Evolutionary conservation across 2,329 filamentous ascomycete genomes (phyloP).

Genomic region (Trichoderma sp.): DNA sequence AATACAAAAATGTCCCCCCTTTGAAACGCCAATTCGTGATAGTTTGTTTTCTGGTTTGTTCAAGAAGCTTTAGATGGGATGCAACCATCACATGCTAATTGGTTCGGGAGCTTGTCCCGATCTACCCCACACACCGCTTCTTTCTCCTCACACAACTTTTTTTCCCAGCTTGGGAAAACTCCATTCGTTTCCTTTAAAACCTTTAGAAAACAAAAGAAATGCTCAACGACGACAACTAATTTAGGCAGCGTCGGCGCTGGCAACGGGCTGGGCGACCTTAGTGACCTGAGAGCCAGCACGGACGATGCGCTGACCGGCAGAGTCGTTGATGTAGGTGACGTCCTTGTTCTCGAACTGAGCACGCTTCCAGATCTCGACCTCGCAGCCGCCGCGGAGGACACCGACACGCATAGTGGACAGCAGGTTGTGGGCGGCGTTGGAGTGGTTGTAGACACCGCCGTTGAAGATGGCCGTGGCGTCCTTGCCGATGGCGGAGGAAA

Average conservation of each 20-base stretch:
- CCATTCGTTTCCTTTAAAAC: not conserved
- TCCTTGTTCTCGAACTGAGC: slow-evolving; percentile 83
- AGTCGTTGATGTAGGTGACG: slow-evolving; percentile 75
- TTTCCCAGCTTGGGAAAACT: not conserved
- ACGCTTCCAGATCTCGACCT: slow-evolving; percentile 92
- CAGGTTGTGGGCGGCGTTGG: slow-evolving; percentile 85
- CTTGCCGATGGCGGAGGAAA: slow-evolving; percentile 78
- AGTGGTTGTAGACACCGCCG: slow-evolving; percentile 85
- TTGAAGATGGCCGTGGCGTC: slow-evolving; percentile 91
- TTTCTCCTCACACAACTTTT: not conserved
- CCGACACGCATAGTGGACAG: slow-evolving; percentile 85
- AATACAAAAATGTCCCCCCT: not conserved
- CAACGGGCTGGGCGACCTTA: slow-evolving; percentile 74
- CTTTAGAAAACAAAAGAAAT: not conserved
- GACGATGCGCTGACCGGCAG: slow-evolving; percentile 75
- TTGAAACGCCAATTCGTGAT: slow-evolving; percentile 17
- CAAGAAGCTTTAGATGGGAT: not conserved
- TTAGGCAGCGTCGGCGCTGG: slow-evolving; percentile 80
- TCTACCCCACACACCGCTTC: not conserved
- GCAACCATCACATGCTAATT: not conserved
- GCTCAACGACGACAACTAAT: not conserved
- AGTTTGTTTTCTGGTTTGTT: not conserved
- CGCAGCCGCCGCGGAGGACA: slow-evolving; percentile 81
- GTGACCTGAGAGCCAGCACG: slow-evolving; percentile 84
- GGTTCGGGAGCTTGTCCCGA: not conserved